Percentiles rank a stretch among this genome's conserved stretches.
Conservation (phyloP, 768 basidiomycete genomes). For the Royoungia palumana region DNA sequence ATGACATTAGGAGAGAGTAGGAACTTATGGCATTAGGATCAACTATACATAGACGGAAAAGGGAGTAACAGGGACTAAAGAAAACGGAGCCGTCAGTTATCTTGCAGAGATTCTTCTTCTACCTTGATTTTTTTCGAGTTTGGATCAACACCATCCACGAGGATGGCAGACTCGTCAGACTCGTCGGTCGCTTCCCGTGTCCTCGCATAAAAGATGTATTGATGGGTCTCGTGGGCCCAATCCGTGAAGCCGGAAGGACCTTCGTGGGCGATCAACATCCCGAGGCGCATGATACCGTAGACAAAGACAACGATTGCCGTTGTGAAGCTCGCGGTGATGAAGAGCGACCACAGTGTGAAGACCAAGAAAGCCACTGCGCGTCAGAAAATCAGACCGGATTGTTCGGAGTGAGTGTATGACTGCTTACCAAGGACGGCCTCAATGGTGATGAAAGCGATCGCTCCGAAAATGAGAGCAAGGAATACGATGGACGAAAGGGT, state of each 20-base stretch:
- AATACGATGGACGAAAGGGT: conserved; percentile 35
- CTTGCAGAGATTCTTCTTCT: conserved; percentile 12
- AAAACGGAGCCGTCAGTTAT: background rate
- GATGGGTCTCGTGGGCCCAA: conserved; percentile 30
- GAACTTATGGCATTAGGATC: background rate
- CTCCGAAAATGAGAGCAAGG: conserved; percentile 34
- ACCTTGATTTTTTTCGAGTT: conserved; percentile 20
- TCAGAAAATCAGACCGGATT: background rate
- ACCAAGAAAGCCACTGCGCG: conserved; percentile 34
- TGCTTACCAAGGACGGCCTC: conserved; percentile 30
- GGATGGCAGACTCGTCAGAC: conserved; percentile 24
- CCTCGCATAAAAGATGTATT: conserved; percentile 16
- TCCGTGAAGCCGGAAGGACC: conserved; percentile 31
- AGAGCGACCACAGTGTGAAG: conserved; percentile 30
- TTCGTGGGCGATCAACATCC: conserved; percentile 32
- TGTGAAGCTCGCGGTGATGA: conserved; percentile 33
- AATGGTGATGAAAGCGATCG: conserved; percentile 30
- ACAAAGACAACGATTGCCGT: conserved; percentile 29
- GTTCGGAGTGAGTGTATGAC: background rate
- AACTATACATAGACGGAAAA: conserved; percentile 2
- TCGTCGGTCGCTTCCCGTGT: conserved; percentile 21
- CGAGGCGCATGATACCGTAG: conserved; percentile 35
- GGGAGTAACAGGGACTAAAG: background rate
- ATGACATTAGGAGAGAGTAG: background rate
- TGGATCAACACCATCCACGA: conserved; percentile 19